phyloP scores from a whole-genome alignment of 345 rosid species.

The Sisymbrium irio region DNA sequence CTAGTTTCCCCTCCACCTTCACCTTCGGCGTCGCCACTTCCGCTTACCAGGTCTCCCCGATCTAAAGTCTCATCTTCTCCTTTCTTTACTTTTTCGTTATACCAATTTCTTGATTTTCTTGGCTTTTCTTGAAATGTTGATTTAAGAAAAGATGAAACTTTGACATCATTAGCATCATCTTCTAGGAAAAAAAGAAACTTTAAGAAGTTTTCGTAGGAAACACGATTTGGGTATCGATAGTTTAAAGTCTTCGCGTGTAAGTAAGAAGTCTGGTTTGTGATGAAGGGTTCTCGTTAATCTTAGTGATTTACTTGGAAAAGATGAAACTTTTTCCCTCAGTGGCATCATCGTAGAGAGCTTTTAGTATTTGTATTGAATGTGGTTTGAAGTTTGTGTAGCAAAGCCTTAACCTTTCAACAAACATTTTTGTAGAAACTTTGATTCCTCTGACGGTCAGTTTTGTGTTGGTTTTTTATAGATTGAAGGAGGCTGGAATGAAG shows the following conservation, averaged over 20 bases:
- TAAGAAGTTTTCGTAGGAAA: too few species aligned
- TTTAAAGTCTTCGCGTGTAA: too few species aligned
- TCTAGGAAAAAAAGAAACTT: too few species aligned
- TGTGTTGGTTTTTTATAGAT: conserved; percentile 46
- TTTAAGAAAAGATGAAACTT: not conserved
- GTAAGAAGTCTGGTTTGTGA: too few species aligned
- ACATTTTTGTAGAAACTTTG: not conserved
- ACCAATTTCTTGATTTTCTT: not conserved
- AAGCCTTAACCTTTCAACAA: not conserved
- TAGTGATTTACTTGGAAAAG: too few species aligned
- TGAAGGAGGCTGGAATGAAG: conserved; percentile 84
- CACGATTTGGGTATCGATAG: too few species aligned
- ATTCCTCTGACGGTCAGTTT: not conserved
- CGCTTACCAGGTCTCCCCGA: conserved; percentile 50
- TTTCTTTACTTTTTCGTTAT: not conserved
- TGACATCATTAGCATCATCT: not conserved
- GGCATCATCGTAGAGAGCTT: not conserved
- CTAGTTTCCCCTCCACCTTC: conserved; percentile 47
- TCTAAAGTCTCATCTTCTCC: not conserved
- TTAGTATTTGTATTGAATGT: not conserved
- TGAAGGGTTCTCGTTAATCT: too few species aligned
- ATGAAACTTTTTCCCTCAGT: not conserved
- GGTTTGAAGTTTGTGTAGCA: not conserved
- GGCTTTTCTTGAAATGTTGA: not conserved
- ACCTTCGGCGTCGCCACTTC: conserved; percentile 62